Conservation (phyloP, 2,329 filamentous ascomycete species). For the Paraphaeosphaeria minitans region DNA sequence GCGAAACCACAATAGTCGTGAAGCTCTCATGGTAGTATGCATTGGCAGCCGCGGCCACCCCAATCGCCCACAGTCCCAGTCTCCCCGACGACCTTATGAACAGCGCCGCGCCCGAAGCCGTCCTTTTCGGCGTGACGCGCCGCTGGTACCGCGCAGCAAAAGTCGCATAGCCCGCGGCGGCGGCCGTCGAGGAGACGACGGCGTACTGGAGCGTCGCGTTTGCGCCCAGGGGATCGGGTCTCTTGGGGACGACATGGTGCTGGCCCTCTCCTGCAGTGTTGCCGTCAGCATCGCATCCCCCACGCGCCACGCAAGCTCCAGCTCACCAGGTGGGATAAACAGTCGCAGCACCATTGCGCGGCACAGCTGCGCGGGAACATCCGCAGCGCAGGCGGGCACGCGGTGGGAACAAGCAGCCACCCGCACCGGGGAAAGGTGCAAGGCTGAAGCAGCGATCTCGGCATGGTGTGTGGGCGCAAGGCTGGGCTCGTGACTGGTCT, state of each 20-base stretch:
- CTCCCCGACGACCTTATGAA: constrained; percentile 32
- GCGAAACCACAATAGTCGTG: constrained; percentile 19
- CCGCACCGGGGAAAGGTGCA: not conserved
- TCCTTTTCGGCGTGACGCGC: constrained; percentile 16
- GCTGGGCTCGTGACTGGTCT: constrained; percentile 2
- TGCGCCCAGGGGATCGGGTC: constrained; percentile 34
- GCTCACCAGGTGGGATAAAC: constrained; percentile 35
- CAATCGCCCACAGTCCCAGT: constrained; percentile 26
- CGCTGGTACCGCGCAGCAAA: constrained; percentile 24
- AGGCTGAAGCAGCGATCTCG: not conserved
- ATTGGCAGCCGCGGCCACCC: constrained; percentile 29
- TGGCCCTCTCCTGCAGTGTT: constrained; percentile 34
- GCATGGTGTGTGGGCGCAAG: constrained; percentile 7
- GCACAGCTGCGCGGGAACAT: not conserved
- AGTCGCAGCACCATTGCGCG: constrained; percentile 32
- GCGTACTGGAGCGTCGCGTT: constrained; percentile 36
- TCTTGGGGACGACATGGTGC: constrained; percentile 28
- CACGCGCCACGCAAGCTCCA: not conserved
- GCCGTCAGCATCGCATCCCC: constrained; percentile 12
- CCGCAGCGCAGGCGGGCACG: not conserved
- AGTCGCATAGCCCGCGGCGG: constrained; percentile 34
- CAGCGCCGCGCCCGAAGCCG: constrained; percentile 21
- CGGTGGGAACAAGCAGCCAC: not conserved
- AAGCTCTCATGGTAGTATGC: constrained; percentile 33
- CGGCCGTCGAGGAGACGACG: constrained; percentile 30